Conservation (phyloP, 129 eudicot species). For the sunflower (Helianthus annuus) region DNA sequence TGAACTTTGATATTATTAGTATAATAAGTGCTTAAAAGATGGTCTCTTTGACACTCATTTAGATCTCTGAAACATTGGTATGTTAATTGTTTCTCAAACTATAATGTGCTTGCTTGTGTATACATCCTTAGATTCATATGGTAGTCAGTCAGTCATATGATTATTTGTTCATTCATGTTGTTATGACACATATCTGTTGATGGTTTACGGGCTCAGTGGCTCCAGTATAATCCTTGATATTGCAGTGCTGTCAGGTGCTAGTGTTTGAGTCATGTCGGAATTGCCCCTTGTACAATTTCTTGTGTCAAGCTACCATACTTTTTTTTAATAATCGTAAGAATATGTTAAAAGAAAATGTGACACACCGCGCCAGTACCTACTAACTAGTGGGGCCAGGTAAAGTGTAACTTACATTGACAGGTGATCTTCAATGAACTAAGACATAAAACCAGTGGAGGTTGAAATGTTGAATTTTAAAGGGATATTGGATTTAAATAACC, state of each 20-base stretch:
- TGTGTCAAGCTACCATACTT: too few relatives aligned
- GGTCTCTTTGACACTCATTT: constrained; percentile 5
- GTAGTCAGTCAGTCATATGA: neutral
- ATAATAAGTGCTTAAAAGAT: neutral
- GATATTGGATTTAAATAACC: too few relatives aligned
- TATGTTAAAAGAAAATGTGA: too few relatives aligned
- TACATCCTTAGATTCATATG: neutral
- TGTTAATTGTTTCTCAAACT: neutral
- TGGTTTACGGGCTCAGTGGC: too few relatives aligned
- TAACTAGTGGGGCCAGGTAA: too few relatives aligned
- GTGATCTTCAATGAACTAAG: too few relatives aligned
- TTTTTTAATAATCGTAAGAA: too few relatives aligned
- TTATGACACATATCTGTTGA: neutral
- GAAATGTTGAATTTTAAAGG: too few relatives aligned
- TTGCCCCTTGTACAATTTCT: too few relatives aligned
- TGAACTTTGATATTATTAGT: neutral
- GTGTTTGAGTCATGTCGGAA: neutral
- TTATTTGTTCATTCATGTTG: neutral
- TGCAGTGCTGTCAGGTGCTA: neutral
- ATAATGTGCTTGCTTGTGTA: neutral
- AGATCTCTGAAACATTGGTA: neutral
- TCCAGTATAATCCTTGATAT: neutral
- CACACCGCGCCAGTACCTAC: too few relatives aligned
- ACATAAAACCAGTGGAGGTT: too few relatives aligned
- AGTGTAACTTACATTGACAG: too few relatives aligned